A percentile compares a stretch with the other conserved stretches of the same genome.
phyloP scores from a whole-genome alignment of 108 stramenopile genomes.

The Cylindrotheca fusiformis region DNA sequence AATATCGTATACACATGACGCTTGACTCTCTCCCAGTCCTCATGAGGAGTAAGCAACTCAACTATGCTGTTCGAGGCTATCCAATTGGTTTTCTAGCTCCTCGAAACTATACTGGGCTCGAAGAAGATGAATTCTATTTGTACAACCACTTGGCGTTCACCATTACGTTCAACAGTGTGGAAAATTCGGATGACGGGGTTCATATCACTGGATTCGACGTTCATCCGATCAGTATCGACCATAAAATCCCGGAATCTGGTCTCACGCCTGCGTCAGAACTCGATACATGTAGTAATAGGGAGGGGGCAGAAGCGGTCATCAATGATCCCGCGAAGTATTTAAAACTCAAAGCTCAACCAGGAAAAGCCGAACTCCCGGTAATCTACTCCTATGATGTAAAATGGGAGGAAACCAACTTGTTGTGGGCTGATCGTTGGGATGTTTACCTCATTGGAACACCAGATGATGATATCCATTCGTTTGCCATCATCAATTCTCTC shows the following conservation, averaged over 20 bases:
- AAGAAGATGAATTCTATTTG: slow-evolving; percentile 49
- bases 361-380: slow-evolving; percentile 23
- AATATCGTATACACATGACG: slow-evolving; percentile 91
- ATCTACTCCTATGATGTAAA: slow-evolving; percentile 93
- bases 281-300: slow-evolving; percentile 41
- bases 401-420: slow-evolving; percentile 75
- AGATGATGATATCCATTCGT: slow-evolving; percentile 95
- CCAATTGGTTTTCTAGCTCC: slow-evolving; percentile 74
- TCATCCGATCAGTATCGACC: slow-evolving; percentile 83
- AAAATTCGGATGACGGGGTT: slow-evolving; percentile 42
- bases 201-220: slow-evolving; percentile 96
- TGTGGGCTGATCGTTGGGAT: slow-evolving; percentile 98
- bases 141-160: slow-evolving; percentile 87
- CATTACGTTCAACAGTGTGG: slow-evolving; percentile 57
- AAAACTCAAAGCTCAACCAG: slow-evolving; percentile 16
- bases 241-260: slow-evolving; percentile 45
- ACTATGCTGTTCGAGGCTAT: slow-evolving; percentile 76
- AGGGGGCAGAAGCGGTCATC: slow-evolving; percentile 23
- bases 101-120: slow-evolving; percentile 32
- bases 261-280: slow-evolving; percentile 4
- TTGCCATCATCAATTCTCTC: slow-evolving; percentile 95
- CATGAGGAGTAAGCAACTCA: slow-evolving; percentile 54
- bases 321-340: slow-evolving; percentile 59
- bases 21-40: slow-evolving; percentile 84
- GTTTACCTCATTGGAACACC: slow-evolving; percentile 90